A percentile compares a stretch with the other conserved stretches of the same genome.
Evolutionary conservation across 208 protist genomes (phyloP).

Genomic region (Leishmania guyanensis): DNA sequence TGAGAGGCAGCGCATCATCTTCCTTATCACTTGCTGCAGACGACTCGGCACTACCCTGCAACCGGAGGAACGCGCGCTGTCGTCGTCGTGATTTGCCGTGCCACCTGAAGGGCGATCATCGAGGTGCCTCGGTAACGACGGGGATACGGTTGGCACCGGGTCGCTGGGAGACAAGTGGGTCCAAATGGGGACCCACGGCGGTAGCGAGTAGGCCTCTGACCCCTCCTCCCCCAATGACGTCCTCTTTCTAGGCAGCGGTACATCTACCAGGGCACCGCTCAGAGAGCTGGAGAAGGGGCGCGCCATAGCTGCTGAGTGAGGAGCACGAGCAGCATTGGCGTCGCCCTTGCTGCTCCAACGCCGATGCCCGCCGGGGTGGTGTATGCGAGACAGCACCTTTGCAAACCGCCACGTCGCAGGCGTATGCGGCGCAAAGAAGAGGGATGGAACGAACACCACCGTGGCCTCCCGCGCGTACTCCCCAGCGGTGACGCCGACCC

Average conservation of each 20-base stretch:
- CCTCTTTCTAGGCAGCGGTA: background rate
- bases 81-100: background rate
- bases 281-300: background rate
- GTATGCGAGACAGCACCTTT: background rate
- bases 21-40: background rate
- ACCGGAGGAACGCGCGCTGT: background rate
- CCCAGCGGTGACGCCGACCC: background rate
- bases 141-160: background rate
- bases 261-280: too few species aligned
- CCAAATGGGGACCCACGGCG: too few species aligned
- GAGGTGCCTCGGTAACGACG: background rate
- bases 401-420: constrained; percentile 1
- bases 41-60: background rate
- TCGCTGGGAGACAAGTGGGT: background rate
- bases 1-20: background rate
- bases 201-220: background rate
- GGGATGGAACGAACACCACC: constrained; percentile 16
- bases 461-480: constrained; percentile 25
- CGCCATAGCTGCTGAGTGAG: background rate
- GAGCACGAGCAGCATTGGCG: background rate
- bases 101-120: background rate
- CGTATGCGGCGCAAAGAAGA: constrained; percentile 17
- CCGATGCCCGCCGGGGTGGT: background rate
- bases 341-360: background rate
- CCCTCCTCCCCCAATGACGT: background rate